Evolutionary conservation across 306 rosid species (phyloP).

Genomic region (Spatholobus suberectus): DNA sequence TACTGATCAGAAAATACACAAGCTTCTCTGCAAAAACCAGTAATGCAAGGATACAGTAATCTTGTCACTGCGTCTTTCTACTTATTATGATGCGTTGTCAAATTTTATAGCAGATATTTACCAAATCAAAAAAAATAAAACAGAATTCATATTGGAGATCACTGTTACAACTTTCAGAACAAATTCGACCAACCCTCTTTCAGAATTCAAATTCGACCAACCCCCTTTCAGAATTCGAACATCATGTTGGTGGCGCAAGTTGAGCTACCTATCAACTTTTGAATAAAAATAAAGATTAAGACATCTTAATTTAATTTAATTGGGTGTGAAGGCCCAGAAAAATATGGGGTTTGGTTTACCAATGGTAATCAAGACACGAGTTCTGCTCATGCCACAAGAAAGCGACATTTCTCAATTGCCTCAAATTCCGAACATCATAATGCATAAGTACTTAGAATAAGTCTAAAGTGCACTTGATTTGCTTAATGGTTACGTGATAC

Average conservation of each 20-base stretch:
- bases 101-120: background rate
- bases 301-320: conserved; percentile 5
- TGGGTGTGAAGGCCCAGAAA: background rate
- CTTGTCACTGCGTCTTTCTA: conserved; percentile 17
- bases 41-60: conserved; percentile 9
- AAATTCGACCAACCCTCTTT: background rate
- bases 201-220: too few species aligned
- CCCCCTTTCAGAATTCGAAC: too few species aligned
- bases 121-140: background rate
- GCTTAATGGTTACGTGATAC: conserved; percentile 8
- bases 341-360: background rate
- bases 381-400: conserved; percentile 27
- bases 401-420: conserved; percentile 34
- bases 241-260: conserved; percentile 13
- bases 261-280: conserved; percentile 23
- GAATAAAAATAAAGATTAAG: conserved; percentile 22
- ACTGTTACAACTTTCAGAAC: background rate
- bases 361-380: conserved; percentile 7
- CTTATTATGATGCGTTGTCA: conserved; percentile 33
- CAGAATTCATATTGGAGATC: background rate
- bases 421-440: conserved; percentile 4
- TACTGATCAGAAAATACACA: conserved; percentile 1
- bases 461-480: background rate
- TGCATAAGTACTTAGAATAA: conserved; percentile 8
- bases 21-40: conserved; percentile 32